Evolutionary conservation across 768 basidiomycete species (phyloP), one percentile per base, ranked within the genome.

Genomic region (Coprinopsis marcescibilis): DNA sequence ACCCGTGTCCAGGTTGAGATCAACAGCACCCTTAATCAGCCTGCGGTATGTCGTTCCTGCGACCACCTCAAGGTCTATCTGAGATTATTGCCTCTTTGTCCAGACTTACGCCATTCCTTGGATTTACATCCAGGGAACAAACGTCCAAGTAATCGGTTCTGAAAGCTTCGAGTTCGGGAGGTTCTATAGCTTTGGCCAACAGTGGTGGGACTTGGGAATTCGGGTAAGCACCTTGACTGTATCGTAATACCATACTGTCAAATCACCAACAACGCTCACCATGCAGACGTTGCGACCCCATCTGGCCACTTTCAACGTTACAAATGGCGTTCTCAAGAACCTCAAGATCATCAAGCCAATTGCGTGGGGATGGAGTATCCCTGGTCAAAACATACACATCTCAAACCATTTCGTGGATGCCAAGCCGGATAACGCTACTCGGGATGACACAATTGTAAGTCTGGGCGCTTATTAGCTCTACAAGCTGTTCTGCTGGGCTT

Each of bases 171-270:
- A 68, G 25, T 68, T 66, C 55, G 73, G 72, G 1, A 59, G 64
- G 45, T 70, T 73, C 58, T 60, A 75, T 38, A 69, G 72, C 23
- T 70, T 68, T 48, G 72, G 75, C n/a, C 68, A 75, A 50, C 69
- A 72, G 49, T 75, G 72, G 72, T 75, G 73, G 72, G 65, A 74
- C 46, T 60, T 67, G 42, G 70, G 69, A 17, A 71, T 68, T 46
- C 57, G 62, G 29, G 71, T 73, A 43, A 44, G 67, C 55, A 11
- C 12, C n/a, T 29, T 17, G 14, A 43, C 17, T 11, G 3, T 48
- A 2, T 15, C 27, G 10, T 43, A 27, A 40, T 17, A 14, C 24
- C 29, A 1, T 33, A 32, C 33, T 30, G 17, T 33, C 29, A 30
- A 25, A 11, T 29, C 32, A 2, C 5, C 25, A 36, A 13, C 19